These are phyloP conservation scores for Plasmodium gallinaceum DNA, from an alignment of 169 alveolate species.

Conservation along the genomic window DNA sequence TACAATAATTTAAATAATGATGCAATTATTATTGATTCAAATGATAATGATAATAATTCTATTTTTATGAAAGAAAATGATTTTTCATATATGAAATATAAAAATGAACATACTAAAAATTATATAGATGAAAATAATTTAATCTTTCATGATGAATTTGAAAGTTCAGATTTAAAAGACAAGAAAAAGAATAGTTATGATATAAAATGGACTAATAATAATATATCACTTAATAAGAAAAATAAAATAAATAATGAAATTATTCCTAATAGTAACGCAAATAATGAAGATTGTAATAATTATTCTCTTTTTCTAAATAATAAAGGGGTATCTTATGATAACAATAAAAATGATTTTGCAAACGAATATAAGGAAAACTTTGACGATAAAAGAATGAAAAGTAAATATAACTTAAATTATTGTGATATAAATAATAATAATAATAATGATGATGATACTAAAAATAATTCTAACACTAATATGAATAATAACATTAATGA, in stretches of 20 bases:
- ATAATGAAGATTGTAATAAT: conserved; percentile 1
- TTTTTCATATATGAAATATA: background rate
- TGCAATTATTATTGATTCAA: background rate
- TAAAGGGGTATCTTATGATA: background rate
- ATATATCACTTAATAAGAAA: background rate
- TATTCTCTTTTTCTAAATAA: background rate
- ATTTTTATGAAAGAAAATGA: background rate
- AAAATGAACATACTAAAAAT: background rate
- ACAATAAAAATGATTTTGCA: background rate
- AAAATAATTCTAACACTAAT: background rate
- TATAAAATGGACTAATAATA: background rate
- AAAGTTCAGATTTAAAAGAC: background rate
- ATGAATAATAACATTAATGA: background rate
- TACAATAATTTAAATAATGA: background rate
- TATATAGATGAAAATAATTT: conserved; percentile 14
- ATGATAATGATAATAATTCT: no score
- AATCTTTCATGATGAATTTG: background rate
- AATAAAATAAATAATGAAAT: background rate
- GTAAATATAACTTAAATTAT: background rate
- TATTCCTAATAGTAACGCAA: background rate
- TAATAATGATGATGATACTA: background rate
- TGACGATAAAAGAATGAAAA: background rate
- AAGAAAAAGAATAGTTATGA: background rate
- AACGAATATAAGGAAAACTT: background rate
- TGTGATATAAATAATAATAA: background rate